Percentiles rank a stretch among this genome's conserved stretches.
These are phyloP conservation scores for Lipomyces yamanashiensis DNA, from an alignment of 805 yeast genomes.

Conservation along the genomic window DNA sequence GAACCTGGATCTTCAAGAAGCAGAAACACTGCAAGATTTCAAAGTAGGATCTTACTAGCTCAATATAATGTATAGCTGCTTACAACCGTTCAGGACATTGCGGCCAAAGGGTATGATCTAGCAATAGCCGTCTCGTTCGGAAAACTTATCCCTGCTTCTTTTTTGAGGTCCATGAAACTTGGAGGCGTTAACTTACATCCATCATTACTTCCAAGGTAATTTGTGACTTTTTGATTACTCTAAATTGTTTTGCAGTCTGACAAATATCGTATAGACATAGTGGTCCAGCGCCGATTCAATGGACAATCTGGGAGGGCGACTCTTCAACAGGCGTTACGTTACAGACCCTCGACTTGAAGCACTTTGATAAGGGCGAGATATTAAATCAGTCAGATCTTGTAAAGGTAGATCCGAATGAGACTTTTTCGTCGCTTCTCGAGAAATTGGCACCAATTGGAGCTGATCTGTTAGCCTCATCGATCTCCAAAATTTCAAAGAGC, in stretches of 20 bases:
- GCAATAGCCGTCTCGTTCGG: constrained; percentile 96
- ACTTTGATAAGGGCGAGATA: constrained; percentile 80
- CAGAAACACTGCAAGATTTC: constrained; percentile 56
- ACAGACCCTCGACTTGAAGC: constrained; percentile 86
- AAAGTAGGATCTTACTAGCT: constrained; percentile 13
- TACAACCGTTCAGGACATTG: not conserved
- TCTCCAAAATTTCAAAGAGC: constrained; percentile 44
- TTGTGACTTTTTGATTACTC: not conserved
- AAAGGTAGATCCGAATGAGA: constrained; percentile 51
- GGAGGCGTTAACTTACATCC: constrained; percentile 95
- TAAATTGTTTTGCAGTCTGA: not conserved
- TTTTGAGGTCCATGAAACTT: constrained; percentile 54
- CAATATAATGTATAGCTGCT: not conserved
- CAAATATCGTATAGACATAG: constrained; percentile 49
- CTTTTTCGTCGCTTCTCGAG: constrained; percentile 52
- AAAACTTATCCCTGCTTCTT: constrained; percentile 67
- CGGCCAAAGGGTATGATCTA: constrained; percentile 53
- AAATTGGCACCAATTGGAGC: constrained; percentile 69
- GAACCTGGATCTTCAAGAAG: constrained; percentile 51
- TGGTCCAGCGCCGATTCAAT: constrained; percentile 91
- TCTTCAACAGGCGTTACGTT: constrained; percentile 77
- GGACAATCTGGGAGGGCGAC: constrained; percentile 70
- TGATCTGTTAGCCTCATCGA: constrained; percentile 53
- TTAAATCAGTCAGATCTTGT: constrained; percentile 60
- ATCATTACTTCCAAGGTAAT: constrained; percentile 70